Conservation (phyloP, 495 filamentous ascomycete species). For the Hypoxylon trugodes region DNA sequence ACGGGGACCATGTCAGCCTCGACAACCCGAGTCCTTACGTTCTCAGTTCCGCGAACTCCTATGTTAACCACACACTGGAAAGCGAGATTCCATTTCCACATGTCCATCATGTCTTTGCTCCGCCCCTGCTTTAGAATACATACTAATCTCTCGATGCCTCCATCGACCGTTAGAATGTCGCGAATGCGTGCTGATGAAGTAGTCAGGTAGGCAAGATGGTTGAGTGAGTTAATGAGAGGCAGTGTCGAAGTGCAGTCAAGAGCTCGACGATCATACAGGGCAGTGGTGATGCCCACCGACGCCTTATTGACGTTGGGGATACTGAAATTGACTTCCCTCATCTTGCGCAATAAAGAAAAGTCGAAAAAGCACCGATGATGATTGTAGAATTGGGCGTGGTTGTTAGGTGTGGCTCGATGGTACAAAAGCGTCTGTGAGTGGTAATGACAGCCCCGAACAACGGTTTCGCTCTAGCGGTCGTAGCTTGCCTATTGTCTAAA, state of each 20-base stretch:
- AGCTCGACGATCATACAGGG: constrained; percentile 94
- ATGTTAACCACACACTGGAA: constrained; percentile 99
- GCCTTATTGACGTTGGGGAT: constrained; percentile 99
- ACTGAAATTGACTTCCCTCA: constrained; percentile 99
- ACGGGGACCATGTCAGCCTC: constrained; percentile 99
- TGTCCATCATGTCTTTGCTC: constrained; percentile 98
- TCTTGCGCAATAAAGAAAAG: constrained; percentile 56
- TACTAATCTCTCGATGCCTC: constrained; percentile 93
- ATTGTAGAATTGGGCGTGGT: constrained; percentile 16
- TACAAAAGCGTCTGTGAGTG: constrained; percentile 2
- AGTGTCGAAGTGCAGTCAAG: constrained; percentile 98
- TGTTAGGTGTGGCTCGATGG: constrained; percentile 28
- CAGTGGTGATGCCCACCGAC: constrained; percentile 97
- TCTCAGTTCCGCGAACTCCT: constrained; percentile 93
- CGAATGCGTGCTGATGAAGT: constrained; percentile 98
- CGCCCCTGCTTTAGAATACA: constrained; percentile 97
- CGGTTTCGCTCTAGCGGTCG: constrained; percentile 30
- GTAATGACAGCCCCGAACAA: constrained; percentile 1
- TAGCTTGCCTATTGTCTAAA: constrained; percentile 33
- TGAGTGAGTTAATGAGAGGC: constrained; percentile 96
- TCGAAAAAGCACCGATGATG: constrained; percentile 2
- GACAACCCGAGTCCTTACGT: constrained; percentile 90
- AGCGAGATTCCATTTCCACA: constrained; percentile 99
- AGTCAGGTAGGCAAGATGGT: constrained; percentile 96
- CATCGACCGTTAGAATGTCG: constrained; percentile 97